Evolutionary conservation across 75 land plant genomes (phyloP), one percentile per base, ranked within the genome.

Genomic region (Pinus taeda): DNA sequence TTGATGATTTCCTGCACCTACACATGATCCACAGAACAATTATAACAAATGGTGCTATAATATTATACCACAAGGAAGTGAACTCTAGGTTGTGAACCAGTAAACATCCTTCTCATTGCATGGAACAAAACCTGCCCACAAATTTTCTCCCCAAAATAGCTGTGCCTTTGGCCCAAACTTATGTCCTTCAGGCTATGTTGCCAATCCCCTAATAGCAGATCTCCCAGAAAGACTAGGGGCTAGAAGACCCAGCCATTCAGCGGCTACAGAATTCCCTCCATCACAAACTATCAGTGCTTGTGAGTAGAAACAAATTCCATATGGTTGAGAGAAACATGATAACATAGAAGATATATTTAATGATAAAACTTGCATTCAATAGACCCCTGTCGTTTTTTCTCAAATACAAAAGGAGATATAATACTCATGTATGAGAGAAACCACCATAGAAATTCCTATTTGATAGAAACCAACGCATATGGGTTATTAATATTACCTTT

Each of bases 111-210:
- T 45, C 8, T 45, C 49, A 45, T 45, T 45, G 49, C 49, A 45
- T 6, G 6, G 49, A 45, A 45, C 49, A 45, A 45, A 45, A 45
- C 49, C 49, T 45, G 8, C 6, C 49, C 49, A 6, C 49, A 45
- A 45, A 6, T 45, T 0, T 45, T 45, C 49, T 45, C 8, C 49
- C 49, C 6, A 45, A 45, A 6, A 45, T 45, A 0, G 49, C 0
- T 75, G 75, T 30, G 66, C n/a, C 37, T 65, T 36, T 57, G 66
- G 22, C 49, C 66, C 76, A 24, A 78, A 79, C 55, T 77, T 74
- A 53, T 87, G 89, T 22, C 82, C 84, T 24, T 81, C 77, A 13
- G 89, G 82, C 45, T 60, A 87, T 15, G 57, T 70, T 14, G 84
- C 81, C 57, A 87, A 30, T 37, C 81, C 88, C 26, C 88, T 75